Evolutionary conservation across 148 eudicot genomes (phyloP), one percentile per base, ranked within the genome.

Genomic region (Chenopodium quinoa): DNA sequence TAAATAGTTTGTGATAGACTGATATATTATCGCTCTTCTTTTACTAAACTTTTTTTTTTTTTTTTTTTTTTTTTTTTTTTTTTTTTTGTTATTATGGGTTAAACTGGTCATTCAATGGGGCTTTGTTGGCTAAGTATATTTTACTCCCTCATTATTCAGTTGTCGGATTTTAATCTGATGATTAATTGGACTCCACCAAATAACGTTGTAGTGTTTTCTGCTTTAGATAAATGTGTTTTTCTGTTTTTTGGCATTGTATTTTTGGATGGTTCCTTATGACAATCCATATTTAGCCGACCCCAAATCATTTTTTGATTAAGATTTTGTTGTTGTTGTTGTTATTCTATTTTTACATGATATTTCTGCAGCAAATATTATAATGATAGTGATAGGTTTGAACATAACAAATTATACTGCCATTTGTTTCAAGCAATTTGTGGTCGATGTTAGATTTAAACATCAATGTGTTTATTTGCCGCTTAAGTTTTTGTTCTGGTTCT

Each of bases 281-380:
- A 0, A 37, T 40, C 5, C 44, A 40, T 40, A 40, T 40, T 40
- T 40, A 40, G 44, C 44, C 44, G 44, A 40, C 44, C 44, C 44
- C 8, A 40, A 40, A 40, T 40, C 44, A 40, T 40, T 40, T 40
- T 40, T 40, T 7, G 44, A 40, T 40, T 40, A 40, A 40, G 44
- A 40, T 40, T 40, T 40, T 40, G 44, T 40, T 40, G 0, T 37
- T 37, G 40, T 37, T 37, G 34, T 32, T 32, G 44, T 62, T 20
- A 62, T 22, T 20, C 66, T 62, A 8, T 68, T 29, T 25, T 68
- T 68, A 11, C 16, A 66, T 66, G 9, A 3, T 20, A 31, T 12
- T 69, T 58, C 69, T 80, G 32, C 40, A 69, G 50, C 32, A 69
- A 47, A 64, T 78, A 27, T 27, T 79, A 27, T 27, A 23, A 47